Evolutionary conservation across 768 basidiomycete genomes (phyloP).

Genomic region (Rhodotorula diobovata): DNA sequence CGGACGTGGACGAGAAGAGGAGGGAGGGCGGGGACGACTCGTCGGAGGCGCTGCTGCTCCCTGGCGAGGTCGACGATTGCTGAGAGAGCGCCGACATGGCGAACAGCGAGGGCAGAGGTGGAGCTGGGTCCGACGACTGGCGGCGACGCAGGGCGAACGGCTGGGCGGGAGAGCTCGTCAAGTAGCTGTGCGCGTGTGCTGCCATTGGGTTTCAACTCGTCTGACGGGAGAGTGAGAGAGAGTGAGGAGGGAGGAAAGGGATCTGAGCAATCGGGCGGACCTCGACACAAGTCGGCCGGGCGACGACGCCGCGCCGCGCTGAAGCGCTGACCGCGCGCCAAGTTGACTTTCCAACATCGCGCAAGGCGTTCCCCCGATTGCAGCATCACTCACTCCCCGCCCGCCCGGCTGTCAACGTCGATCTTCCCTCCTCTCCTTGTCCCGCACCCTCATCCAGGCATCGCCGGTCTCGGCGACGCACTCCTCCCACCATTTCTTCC

Average conservation of each 20-base stretch:
- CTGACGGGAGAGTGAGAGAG: not conserved
- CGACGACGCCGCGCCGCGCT: too few relatives aligned
- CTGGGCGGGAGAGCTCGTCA: not conserved
- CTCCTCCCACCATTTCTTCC: too few relatives aligned
- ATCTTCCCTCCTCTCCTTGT: too few relatives aligned
- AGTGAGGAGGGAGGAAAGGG: not conserved
- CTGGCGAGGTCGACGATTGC: constrained; percentile 1
- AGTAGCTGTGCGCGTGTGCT: not conserved
- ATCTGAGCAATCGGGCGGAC: not conserved
- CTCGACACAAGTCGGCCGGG: too few relatives aligned
- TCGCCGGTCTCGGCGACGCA: too few relatives aligned
- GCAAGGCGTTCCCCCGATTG: not conserved
- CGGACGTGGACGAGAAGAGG: constrained; percentile 13
- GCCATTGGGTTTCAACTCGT: not conserved
- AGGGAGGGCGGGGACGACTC: constrained; percentile 23
- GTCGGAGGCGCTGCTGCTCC: constrained; percentile 5
- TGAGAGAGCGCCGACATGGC: constrained; percentile 5
- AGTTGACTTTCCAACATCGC: too few relatives aligned
- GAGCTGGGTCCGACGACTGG: not conserved
- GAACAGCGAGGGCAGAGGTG: not conserved
- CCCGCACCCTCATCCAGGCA: not conserved
- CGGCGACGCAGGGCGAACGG: not conserved
- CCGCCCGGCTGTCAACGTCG: too few relatives aligned
- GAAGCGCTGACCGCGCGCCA: too few relatives aligned
- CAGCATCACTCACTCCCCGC: too few relatives aligned